A percentile compares a stretch with the other conserved stretches of the same genome.
These are phyloP conservation scores for Verticillium longisporum DNA, from an alignment of 2,329 filamentous ascomycete genomes.

Conservation along the genomic window DNA sequence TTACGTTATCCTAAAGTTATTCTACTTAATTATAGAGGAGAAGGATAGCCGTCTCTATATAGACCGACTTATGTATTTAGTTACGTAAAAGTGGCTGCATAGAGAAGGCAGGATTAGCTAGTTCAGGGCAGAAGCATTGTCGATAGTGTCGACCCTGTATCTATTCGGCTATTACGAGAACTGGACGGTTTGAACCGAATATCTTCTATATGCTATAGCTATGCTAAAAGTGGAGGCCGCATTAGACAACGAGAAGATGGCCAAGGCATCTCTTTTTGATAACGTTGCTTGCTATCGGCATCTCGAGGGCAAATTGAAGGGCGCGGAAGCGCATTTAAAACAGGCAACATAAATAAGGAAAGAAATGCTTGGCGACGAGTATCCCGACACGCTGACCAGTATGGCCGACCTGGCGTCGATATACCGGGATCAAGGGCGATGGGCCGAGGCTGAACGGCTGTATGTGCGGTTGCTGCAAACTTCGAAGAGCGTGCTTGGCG, in stretches of 20 bases:
- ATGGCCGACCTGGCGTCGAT: neutral
- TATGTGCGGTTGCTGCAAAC: conserved; percentile 8
- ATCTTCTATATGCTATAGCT: conserved; percentile 17
- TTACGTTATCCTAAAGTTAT: neutral
- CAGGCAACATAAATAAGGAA: too few relatives aligned
- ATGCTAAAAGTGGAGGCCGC: too few relatives aligned
- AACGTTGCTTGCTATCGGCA: too few relatives aligned
- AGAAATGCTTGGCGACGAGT: too few relatives aligned
- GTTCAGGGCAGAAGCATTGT: conserved; percentile 9
- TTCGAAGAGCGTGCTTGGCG: too few relatives aligned
- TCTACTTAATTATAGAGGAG: neutral
- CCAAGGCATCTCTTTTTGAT: too few relatives aligned
- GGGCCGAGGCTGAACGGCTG: conserved; percentile 6
- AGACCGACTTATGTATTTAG: neutral
- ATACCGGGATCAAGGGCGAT: neutral
- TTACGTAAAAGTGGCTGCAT: neutral
- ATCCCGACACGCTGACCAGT: neutral
- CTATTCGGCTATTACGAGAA: conserved; percentile 9
- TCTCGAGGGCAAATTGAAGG: too few relatives aligned
- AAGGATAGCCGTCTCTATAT: neutral
- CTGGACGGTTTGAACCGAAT: conserved; percentile 7
- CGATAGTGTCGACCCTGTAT: conserved; percentile 10
- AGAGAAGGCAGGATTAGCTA: fast-evolving
- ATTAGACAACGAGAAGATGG: too few relatives aligned
- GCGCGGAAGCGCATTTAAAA: too few relatives aligned